These are phyloP conservation scores for Prunus mongolica DNA, from an alignment of 306 rosid species.

Conservation along the genomic window DNA sequence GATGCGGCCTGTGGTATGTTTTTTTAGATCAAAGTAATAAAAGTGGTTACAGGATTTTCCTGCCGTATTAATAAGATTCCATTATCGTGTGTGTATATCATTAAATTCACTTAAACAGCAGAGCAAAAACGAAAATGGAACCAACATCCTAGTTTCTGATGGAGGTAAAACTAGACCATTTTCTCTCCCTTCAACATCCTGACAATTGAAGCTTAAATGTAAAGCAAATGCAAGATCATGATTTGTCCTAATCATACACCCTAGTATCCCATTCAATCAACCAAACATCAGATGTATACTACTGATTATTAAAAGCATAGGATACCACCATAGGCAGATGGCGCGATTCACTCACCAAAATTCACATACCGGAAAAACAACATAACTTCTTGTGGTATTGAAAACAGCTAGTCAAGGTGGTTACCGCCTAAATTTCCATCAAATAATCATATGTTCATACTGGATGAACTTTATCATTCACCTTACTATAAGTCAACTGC, in stretches of 20 bases:
- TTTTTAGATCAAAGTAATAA: background rate
- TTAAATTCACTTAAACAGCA: background rate
- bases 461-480: background rate
- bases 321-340: background rate
- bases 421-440: background rate
- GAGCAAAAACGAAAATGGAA: background rate
- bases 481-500: background rate
- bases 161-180: background rate
- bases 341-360: background rate
- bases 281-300: background rate
- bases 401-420: background rate
- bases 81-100: background rate
- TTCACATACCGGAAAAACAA: background rate
- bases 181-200: background rate
- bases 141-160: background rate
- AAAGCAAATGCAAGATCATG: background rate
- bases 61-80: background rate
- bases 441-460: background rate
- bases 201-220: background rate
- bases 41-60: background rate
- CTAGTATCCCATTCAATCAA: background rate
- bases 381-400: background rate
- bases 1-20: background rate
- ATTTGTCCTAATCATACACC: background rate
- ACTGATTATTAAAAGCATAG: background rate